Evolutionary conservation across 176 grass and related monocot species (phyloP).

Genomic region (Oryza meridionalis): DNA sequence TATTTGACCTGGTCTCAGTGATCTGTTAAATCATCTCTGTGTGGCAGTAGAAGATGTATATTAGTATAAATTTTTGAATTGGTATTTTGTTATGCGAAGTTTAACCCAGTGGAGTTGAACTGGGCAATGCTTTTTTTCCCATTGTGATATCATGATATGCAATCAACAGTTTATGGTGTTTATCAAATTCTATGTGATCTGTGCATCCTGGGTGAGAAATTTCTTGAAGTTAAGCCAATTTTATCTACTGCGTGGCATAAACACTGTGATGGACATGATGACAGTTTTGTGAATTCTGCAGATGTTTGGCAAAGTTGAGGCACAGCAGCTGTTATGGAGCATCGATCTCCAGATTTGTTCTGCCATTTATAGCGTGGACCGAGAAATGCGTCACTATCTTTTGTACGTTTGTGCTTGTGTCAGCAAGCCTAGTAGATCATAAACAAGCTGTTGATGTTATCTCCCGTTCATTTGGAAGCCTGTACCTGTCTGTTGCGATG

Average conservation of each 20-base stretch:
- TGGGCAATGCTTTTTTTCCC: not conserved
- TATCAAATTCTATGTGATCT: conserved; percentile 6
- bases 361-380: not conserved
- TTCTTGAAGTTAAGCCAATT: not conserved
- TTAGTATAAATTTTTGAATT: conserved; percentile 16
- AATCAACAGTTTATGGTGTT: not conserved
- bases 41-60: conserved; percentile 15
- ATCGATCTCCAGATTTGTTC: not conserved
- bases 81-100: not conserved
- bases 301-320: not conserved
- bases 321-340: not conserved
- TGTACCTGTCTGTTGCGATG: not conserved
- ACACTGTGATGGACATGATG: not conserved
- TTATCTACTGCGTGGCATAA: not conserved
- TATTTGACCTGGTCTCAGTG: conserved; percentile 32
- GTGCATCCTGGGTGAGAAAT: not conserved
- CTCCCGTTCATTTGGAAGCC: not conserved
- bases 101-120: conserved; percentile 6
- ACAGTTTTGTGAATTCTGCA: not conserved
- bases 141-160: not conserved
- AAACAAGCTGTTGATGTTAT: not conserved
- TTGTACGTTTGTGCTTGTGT: not conserved
- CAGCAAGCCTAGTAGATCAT: not conserved
- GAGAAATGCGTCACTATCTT: conserved; percentile 4
- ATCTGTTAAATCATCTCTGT: conserved; percentile 21